Evolutionary conservation across 2,329 filamentous ascomycete species (phyloP), one percentile per base, ranked within the genome.

Genomic region (Monosporascus sp.): DNA sequence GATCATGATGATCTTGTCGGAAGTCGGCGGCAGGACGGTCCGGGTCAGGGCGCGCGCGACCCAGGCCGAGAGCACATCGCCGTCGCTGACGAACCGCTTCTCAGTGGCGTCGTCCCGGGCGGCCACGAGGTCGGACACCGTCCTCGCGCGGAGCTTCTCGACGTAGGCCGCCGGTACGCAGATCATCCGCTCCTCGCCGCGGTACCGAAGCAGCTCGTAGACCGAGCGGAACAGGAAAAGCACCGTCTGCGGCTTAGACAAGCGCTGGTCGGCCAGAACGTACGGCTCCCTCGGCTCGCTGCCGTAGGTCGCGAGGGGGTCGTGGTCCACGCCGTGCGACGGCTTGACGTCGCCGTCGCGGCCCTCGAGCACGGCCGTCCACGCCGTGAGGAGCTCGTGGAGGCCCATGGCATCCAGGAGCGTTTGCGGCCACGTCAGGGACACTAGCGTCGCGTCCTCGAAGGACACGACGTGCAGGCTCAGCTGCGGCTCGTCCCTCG

Each of bases 401-500:
- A 68, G 67, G 4, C 75, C 77, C 57, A 76, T 68, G 3, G 68
- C 74, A 54, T 81, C 79, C 53, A 73, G 72, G 6, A 79, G 60
- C 0, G 71, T 72, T 60, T 82, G 80, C 2, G 74, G 71, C 65
- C 70, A 79, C 2, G 66, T 65, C 1, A 82, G 55, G 0, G 69
- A 68, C 2, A 82, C 65, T 0, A 82, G 60, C 0, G 79, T 82
- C 0, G 75, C 74, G 52, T 83, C 74, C 3, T 58, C 60, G 59
- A 82, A 82, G 0, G 71, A 70, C 3, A 73, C 70, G 42, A 81
- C 65, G 54, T 78, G 75, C 5, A 82, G 63, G 4, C 70, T 69
- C 5, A 82, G 60, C 58, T 75, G 73, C 0, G 78, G 77, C 18
- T 58, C 62, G 58, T 80, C 76, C 5, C 60, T 55, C 44, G 63